A percentile compares a stretch with the other conserved stretches of the same genome.
These are phyloP conservation scores for Hemisphaericaspora subhashii DNA, from an alignment of 1,139 yeast species.

Conservation along the genomic window DNA sequence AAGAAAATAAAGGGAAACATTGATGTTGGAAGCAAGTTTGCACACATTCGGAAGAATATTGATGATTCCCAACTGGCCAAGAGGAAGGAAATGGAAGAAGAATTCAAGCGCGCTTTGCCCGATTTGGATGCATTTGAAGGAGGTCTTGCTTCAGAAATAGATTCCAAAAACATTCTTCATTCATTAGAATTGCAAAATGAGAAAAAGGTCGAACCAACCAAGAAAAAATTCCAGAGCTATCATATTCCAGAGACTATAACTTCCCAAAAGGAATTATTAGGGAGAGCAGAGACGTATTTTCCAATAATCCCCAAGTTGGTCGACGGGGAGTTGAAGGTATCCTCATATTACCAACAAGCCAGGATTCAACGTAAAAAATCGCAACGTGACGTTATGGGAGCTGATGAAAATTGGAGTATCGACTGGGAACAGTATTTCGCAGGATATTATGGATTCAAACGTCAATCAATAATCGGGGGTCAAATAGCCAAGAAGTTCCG, in stretches of 20 bases:
- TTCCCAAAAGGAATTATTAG: constrained; percentile 24
- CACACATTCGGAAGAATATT: background rate
- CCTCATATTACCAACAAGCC: constrained; percentile 53
- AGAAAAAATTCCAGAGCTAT: constrained; percentile 21
- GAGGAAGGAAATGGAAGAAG: background rate
- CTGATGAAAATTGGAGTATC: constrained; percentile 46
- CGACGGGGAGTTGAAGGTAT: constrained; percentile 36
- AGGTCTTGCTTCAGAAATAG: constrained; percentile 1
- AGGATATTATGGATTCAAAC: constrained; percentile 62
- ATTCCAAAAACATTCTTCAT: constrained; percentile 9
- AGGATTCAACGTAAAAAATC: constrained; percentile 37
- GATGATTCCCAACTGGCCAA: background rate
- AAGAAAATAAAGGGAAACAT: too few relatives aligned
- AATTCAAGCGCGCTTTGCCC: background rate
- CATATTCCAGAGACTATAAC: constrained; percentile 28
- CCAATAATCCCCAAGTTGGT: constrained; percentile 42
- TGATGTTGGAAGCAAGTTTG: background rate
- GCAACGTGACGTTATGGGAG: constrained; percentile 43
- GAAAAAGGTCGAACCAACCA: constrained; percentile 16
- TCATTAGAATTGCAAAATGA: constrained; percentile 15
- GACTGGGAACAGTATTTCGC: constrained; percentile 50
- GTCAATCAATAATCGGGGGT: constrained; percentile 54
- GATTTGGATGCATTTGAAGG: background rate
- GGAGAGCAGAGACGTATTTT: constrained; percentile 29
- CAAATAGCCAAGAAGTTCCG: constrained; percentile 29